Conservation (phyloP, 192 early-diverging fungal species). For the Linnemannia zychae region DNA sequence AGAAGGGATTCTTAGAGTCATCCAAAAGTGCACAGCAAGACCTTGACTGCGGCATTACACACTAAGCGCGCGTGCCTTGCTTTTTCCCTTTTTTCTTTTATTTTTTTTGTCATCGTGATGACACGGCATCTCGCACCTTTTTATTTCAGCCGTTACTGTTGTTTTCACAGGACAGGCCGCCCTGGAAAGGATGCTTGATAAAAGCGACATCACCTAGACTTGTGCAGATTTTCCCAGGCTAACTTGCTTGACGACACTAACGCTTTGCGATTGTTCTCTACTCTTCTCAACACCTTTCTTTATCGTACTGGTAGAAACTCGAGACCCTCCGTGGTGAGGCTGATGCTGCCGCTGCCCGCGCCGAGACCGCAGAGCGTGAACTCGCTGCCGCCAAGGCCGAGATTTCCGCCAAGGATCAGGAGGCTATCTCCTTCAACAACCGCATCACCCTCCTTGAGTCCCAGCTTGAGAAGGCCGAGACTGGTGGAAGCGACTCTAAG, state of each 20-base stretch:
- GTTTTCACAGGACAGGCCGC: neutral
- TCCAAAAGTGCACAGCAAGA: neutral
- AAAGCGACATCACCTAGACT: neutral
- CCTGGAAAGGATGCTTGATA: conserved; percentile 1
- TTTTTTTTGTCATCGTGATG: neutral
- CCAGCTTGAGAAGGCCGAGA: conserved; percentile 72
- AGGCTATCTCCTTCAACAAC: conserved; percentile 75
- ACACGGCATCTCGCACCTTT: neutral
- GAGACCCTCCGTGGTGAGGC: conserved; percentile 72
- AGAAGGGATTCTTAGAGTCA: neutral
- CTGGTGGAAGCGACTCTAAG: conserved; percentile 71
- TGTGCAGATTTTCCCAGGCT: neutral
- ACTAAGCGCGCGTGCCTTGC: neutral
- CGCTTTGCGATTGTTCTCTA: neutral
- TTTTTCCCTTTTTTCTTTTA: too few relatives aligned
- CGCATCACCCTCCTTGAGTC: conserved; percentile 69
- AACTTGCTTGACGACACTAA: neutral
- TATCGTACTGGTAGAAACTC: conserved; percentile 68
- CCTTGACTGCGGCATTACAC: neutral
- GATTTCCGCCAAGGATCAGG: conserved; percentile 78
- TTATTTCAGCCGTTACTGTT: neutral
- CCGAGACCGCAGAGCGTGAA: conserved; percentile 74
- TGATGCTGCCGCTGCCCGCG: conserved; percentile 71
- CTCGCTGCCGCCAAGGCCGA: conserved; percentile 70
- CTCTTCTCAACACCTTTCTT: neutral